Evolutionary conservation across 2,329 filamentous ascomycete genomes (phyloP).

Genomic region (Corynespora cassiicola): DNA sequence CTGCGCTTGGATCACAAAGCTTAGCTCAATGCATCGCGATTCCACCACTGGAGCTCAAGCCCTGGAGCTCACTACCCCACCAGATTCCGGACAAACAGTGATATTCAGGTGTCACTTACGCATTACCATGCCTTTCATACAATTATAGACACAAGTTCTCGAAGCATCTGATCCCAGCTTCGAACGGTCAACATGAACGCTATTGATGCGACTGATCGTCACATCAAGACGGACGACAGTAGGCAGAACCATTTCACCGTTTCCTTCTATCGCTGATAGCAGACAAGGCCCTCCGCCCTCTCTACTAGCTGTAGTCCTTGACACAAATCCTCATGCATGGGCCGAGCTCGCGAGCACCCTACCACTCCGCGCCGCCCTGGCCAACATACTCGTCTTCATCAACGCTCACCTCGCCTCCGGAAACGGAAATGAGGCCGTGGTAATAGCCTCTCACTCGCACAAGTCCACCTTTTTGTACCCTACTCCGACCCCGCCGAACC

Average conservation of each 20-base stretch:
- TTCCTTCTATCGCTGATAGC: slow-evolving; percentile 7
- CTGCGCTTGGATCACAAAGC: too few relatives aligned
- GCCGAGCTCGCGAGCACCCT: slow-evolving; percentile 75
- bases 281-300: slow-evolving; percentile 69
- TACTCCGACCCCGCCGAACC: slow-evolving; percentile 43
- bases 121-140: neutral
- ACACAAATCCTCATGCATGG: slow-evolving; percentile 97
- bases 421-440: slow-evolving; percentile 89
- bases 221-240: slow-evolving; percentile 45
- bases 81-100: neutral
- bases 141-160: slow-evolving; percentile 3
- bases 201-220: slow-evolving; percentile 65
- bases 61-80: neutral
- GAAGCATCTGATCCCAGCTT: neutral
- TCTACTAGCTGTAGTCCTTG: slow-evolving; percentile 87
- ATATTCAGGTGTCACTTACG: neutral
- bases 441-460: slow-evolving; percentile 88
- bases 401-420: slow-evolving; percentile 96
- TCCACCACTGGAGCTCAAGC: too few relatives aligned
- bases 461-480: slow-evolving; percentile 92
- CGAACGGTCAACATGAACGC: slow-evolving; percentile 61
- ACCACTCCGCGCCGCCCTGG: slow-evolving; percentile 82
- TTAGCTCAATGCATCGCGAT: too few relatives aligned
- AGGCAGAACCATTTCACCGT: slow-evolving; percentile 5
- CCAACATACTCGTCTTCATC: slow-evolving; percentile 92